Evolutionary conservation across 768 basidiomycete genomes (phyloP).

Genomic region (Mycena latifolia): DNA sequence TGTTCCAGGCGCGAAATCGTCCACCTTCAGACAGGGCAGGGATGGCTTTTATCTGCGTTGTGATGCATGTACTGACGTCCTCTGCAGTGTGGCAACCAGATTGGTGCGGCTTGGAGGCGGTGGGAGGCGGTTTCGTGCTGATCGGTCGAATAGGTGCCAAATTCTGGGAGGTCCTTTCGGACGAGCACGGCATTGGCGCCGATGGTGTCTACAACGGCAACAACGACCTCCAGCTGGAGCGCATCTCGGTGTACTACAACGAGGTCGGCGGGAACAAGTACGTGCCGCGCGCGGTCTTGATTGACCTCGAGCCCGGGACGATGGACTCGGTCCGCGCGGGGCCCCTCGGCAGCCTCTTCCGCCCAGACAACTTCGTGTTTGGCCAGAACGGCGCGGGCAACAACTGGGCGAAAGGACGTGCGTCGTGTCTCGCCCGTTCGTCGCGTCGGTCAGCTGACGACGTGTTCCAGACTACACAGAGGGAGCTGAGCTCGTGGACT

Average conservation of each 20-base stretch:
- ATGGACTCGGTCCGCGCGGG: constrained; percentile 95
- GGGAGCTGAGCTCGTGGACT: constrained; percentile 98
- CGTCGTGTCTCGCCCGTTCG: constrained; percentile 17
- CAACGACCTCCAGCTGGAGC: constrained; percentile 96
- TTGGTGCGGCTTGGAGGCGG: constrained; percentile 65
- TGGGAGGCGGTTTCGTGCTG: constrained; percentile 36
- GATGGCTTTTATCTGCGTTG: no score
- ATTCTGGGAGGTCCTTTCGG: constrained; percentile 98
- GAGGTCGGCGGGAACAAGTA: constrained; percentile 96
- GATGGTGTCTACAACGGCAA: constrained; percentile 96
- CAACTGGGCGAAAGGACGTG: constrained; percentile 99
- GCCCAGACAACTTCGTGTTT: constrained; percentile 98
- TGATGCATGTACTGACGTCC: no score
- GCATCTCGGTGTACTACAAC: constrained; percentile 98
- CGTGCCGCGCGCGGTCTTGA: constrained; percentile 96
- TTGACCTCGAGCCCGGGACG: constrained; percentile 98
- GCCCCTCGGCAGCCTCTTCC: constrained; percentile 92
- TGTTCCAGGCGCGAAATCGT: constrained; percentile 93
- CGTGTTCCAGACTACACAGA: constrained; percentile 81
- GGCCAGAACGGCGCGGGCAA: constrained; percentile 99
- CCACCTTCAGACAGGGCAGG: constrained; percentile 99
- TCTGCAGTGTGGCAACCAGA: constrained; percentile 99
- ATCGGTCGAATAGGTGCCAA: constrained; percentile 78
- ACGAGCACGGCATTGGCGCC: constrained; percentile 96
- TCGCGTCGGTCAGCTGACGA: constrained; percentile 29